Evolutionary conservation across 83 land plant genomes (phyloP), one percentile per base, ranked within the genome.

Genomic region (Thuja plicata): DNA sequence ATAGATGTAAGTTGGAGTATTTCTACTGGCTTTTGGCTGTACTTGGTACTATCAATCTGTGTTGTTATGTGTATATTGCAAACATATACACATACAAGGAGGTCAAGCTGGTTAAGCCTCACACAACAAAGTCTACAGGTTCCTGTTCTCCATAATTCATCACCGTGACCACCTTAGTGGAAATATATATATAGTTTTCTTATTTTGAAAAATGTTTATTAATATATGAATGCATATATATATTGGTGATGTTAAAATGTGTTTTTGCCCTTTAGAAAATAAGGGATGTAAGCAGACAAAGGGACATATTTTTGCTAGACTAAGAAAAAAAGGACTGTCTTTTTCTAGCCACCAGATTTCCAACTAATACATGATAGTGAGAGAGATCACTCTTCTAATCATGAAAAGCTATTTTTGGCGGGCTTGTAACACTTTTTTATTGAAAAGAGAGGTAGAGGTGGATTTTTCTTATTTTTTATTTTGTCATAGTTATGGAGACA

Each of bases 1-100:
- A 95, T 89, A 89, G 66, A 43, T 93, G 93, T 34, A 91, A 83
- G 87, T 80, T 95, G 77, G 90, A 93, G 60, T 57, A 92, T 84
- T 95, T 95, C 87, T 95, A 94, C 88, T 94, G 95, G 97, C 84
- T 93, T 88, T 90, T 95, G 35, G 93, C 96, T 32, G 90, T 92
- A 43, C 88, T 95, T 19, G 91, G 94, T 16, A 87, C 19, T 30
- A 24, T 85, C 62, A 85, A 85, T 85, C 43, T 85, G 16, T 85
- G 55, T 5, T 85, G 55, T 32, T 85, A 46, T 48, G 62, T 85
- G 8, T 55, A 50, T 55, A 50, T 48, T 55, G 35, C 87, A 5
- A 38, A 34, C 62, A 50, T 48, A 5, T 85, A 85, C 10, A 85
- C 21, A 24, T 43, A 85, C 87, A 85, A 85, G 87, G 45, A 48